These are phyloP conservation scores for Hypsizygus marmoreus DNA, from an alignment of 768 basidiomycete genomes.

Conservation along the genomic window DNA sequence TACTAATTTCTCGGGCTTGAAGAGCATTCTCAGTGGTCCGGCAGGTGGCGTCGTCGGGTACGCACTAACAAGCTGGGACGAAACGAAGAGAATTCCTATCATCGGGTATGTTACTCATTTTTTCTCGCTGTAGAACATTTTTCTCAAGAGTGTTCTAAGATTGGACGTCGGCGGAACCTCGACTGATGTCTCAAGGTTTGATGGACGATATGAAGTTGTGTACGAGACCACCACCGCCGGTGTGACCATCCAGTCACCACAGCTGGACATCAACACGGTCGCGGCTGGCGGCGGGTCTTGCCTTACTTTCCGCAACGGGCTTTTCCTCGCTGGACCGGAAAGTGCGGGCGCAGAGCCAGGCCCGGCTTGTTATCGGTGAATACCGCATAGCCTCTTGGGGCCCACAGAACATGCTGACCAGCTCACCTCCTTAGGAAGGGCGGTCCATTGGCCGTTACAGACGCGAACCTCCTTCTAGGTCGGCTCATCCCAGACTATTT, in stretches of 20 bases:
- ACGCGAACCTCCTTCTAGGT: slow-evolving; percentile 90
- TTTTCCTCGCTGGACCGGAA: slow-evolving; percentile 90
- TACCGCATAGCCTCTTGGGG: background rate
- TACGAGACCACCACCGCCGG: slow-evolving; percentile 97
- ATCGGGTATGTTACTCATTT: slow-evolving; percentile 64
- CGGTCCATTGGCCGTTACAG: slow-evolving; percentile 89
- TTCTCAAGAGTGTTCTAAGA: slow-evolving; percentile 34
- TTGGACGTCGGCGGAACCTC: slow-evolving; percentile 95
- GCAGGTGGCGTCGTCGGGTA: slow-evolving; percentile 97
- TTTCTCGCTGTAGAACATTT: background rate
- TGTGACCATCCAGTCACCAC: slow-evolving; percentile 88
- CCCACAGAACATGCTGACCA: slow-evolving; percentile 1
- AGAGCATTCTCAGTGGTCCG: slow-evolving; percentile 90
- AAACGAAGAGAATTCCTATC: slow-evolving; percentile 65
- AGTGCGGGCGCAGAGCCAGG: slow-evolving; percentile 95
- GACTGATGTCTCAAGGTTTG: slow-evolving; percentile 93
- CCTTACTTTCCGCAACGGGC: slow-evolving; percentile 84
- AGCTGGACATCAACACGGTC: slow-evolving; percentile 94
- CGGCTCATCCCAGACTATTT: slow-evolving; percentile 89
- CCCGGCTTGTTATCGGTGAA: slow-evolving; percentile 83
- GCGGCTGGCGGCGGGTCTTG: slow-evolving; percentile 95
- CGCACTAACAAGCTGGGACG: slow-evolving; percentile 90
- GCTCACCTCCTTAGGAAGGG: slow-evolving; percentile 67
- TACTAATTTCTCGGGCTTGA: slow-evolving; percentile 86
- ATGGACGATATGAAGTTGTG: slow-evolving; percentile 88